Percentiles rank a stretch among this genome's conserved stretches.
Evolutionary conservation across 164 flowering plant species (phyloP).

Genomic region (Macadamia tetraphylla): DNA sequence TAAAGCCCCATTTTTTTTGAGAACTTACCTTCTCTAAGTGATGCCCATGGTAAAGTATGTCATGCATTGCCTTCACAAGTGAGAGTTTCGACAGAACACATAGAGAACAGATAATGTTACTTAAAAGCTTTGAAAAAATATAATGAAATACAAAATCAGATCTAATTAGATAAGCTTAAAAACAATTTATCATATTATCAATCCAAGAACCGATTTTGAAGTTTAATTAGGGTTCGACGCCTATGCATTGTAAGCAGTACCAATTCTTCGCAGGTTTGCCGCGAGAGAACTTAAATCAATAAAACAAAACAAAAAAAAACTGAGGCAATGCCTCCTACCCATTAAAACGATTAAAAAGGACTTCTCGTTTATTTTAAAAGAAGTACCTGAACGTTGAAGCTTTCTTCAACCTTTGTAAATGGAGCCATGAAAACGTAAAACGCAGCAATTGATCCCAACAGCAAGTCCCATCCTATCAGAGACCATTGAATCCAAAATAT

Average conservation of each 20-base stretch:
- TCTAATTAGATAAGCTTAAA: not conserved
- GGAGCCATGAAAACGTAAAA: conserved; percentile 80
- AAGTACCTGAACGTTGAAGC: conserved; percentile 92
- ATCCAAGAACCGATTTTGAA: not conserved
- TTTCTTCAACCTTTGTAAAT: conserved; percentile 96
- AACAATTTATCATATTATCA: not conserved
- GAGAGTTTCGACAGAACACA: conserved; percentile 3
- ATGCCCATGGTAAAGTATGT: conserved; percentile 70
- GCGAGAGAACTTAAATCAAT: not conserved
- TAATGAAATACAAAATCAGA: not conserved
- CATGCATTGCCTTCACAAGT: conserved; percentile 78
- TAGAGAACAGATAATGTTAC: conserved; percentile 1
- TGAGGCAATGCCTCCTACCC: no score
- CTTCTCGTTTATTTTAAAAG: not conserved
- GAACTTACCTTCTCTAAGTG: conserved; percentile 60
- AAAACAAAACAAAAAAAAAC: not conserved
- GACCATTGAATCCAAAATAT: not conserved
- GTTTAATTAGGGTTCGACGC: not conserved
- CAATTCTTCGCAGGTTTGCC: not conserved
- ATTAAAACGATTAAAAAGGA: not conserved
- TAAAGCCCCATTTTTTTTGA: not conserved
- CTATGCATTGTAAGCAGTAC: not conserved
- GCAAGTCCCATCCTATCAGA: conserved; percentile 68
- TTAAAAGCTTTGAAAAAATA: not conserved
- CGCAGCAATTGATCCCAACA: conserved; percentile 76